These are phyloP conservation scores for Jatropha podagrica DNA, from an alignment of 441 rosid species.

Conservation along the genomic window DNA sequence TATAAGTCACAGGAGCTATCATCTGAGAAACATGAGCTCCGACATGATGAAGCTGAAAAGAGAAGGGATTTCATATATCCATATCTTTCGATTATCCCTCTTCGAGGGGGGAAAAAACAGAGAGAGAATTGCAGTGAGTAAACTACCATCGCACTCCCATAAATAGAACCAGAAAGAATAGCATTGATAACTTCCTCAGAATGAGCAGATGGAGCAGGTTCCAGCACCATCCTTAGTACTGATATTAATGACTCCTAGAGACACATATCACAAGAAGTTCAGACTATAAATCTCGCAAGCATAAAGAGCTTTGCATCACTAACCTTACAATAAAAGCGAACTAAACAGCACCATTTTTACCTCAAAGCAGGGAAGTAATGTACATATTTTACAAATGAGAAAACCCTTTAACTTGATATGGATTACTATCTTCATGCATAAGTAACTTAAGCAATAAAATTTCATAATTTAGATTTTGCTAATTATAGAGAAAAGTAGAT, in stretches of 20 bases:
- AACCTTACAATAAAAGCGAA: neutral
- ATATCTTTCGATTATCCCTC: neutral
- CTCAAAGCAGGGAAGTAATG: no score
- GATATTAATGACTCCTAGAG: slow-evolving; percentile 62
- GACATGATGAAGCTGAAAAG: slow-evolving; percentile 65
- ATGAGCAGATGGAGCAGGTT: slow-evolving; percentile 50
- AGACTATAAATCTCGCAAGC: neutral
- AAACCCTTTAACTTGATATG: neutral
- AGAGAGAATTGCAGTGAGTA: neutral
- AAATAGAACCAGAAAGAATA: slow-evolving; percentile 53
- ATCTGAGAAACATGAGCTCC: slow-evolving; percentile 51
- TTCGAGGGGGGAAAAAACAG: no score
- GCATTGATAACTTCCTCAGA: slow-evolving; percentile 35
- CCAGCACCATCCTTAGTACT: slow-evolving; percentile 48
- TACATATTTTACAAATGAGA: no score
- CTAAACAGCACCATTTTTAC: neutral
- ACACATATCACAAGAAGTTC: slow-evolving; percentile 7
- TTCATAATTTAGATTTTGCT: neutral
- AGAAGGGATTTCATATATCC: slow-evolving; percentile 1
- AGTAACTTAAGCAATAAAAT: neutral
- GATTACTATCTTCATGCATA: neutral
- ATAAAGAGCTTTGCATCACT: neutral
- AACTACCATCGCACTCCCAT: slow-evolving; percentile 69
- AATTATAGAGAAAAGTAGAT: slow-evolving; percentile 24
- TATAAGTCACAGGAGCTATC: slow-evolving; percentile 72